Base-by-base conservation (phyloP, 2,329 filamentous ascomycete genomes). In the Colletotrichum graminicola region DNA sequence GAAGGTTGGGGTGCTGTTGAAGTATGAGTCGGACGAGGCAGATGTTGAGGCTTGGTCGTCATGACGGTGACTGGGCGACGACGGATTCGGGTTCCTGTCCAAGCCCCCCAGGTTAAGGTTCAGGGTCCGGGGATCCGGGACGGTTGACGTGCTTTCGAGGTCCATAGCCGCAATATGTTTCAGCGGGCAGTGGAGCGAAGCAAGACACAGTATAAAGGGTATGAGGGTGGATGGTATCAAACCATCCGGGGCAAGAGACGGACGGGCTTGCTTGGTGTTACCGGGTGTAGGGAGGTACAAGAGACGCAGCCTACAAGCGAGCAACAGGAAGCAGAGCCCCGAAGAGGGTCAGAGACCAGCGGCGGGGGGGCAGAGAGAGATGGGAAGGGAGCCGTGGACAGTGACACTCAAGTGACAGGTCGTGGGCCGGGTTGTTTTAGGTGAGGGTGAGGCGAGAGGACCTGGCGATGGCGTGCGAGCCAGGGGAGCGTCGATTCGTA, bases 401-500 rank as follows among this genome's bases (percentile, higher is more conserved):
- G 68, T 71, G 54, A 71, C 59, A 63, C 45, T 10, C 29, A n/a
- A 62, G 65, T 67, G 63, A 67, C 63, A 56, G 47, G 29, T 60
- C 26, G 66, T 36, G 49, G 54, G n/a, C 47, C 65, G 32, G 45
- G n/a, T 7, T 49, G 69, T 64, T 64, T 60, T 68, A 59, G 59
- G 56, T 62, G 66, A 51, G 51, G 67, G 70, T 72, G 70, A 72
- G 70, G 67, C 51, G 57, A 72, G 70, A 70, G 57, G 66, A 29
- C 66, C 70, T 71, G 70, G 66, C 66, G 70, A 72, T 72, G 70
- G 67, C 70, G 70, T 72, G 70, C 70, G 66, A 72, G 69, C 54
- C 69, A 69, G 69, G 69, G 66, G 65, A 72, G 60, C 45, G 41
- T 61, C 51, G 65, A 59, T 63, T 71, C 59, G 68, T 34, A 10